These are phyloP conservation scores for Chaetomium strumarium DNA, from an alignment of 2,329 filamentous ascomycete species.

Conservation along the genomic window DNA sequence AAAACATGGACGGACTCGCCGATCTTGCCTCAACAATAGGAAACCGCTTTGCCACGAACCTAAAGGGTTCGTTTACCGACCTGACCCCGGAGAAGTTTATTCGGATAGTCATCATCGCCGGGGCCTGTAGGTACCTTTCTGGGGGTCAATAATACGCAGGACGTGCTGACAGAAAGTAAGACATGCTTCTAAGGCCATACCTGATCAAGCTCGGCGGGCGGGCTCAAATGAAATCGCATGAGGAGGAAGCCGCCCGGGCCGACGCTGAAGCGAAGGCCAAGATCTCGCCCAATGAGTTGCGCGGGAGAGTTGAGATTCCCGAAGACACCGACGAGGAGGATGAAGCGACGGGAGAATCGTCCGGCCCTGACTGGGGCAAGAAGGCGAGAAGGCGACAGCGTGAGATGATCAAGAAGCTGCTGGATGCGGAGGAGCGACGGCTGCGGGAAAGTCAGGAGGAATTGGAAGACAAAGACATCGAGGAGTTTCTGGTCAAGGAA, in stretches of 20 bases:
- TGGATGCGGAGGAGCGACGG: constrained; percentile 57
- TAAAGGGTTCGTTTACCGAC: constrained; percentile 42
- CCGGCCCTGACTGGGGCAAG: constrained; percentile 59
- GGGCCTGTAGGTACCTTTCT: constrained; percentile 44
- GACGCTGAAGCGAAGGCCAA: constrained; percentile 32
- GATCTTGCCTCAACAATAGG: constrained; percentile 23
- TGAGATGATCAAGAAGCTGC: constrained; percentile 57
- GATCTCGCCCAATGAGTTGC: constrained; percentile 60
- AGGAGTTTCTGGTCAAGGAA: constrained; percentile 54
- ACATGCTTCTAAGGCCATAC: constrained; percentile 64
- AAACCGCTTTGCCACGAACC: constrained; percentile 42
- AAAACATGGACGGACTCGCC: constrained; percentile 26
- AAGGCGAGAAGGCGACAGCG: constrained; percentile 65
- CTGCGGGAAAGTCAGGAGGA: constrained; percentile 52
- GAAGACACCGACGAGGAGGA: constrained; percentile 49
- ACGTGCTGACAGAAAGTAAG: constrained; percentile 9
- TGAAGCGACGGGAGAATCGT: constrained; percentile 41
- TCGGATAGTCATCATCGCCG: constrained; percentile 64
- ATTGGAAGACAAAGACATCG: constrained; percentile 69
- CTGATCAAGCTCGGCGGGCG: constrained; percentile 61
- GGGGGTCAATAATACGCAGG: neutral
- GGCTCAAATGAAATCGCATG: constrained; percentile 58
- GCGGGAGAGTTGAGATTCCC: constrained; percentile 49
- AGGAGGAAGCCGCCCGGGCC: constrained; percentile 45
- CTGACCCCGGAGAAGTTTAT: constrained; percentile 53